phyloP scores from a whole-genome alignment of 2,329 filamentous ascomycete genomes.

The Aspergillus melleus region DNA sequence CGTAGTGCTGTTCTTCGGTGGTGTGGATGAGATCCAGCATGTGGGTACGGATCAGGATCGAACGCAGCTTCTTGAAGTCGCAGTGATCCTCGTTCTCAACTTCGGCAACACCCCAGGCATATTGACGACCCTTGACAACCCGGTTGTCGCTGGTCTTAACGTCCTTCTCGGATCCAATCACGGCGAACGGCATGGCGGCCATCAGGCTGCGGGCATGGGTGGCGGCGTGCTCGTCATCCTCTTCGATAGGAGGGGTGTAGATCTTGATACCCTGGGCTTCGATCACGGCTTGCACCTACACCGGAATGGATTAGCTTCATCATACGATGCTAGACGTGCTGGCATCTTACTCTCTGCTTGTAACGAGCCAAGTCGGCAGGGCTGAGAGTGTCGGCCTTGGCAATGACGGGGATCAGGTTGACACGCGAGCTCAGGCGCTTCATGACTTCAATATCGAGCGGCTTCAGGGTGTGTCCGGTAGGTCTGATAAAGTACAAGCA shows the following conservation, averaged over 20 bases:
- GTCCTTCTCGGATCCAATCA: conserved; percentile 98
- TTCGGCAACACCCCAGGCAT: conserved; percentile 98
- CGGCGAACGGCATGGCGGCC: conserved; percentile 96
- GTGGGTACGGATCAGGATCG: conserved; percentile 97
- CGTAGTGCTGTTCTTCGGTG: conserved; percentile 98
- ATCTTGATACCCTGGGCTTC: conserved; percentile 99
- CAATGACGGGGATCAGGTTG: conserved; percentile 96
- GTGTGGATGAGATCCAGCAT: conserved; percentile 99
- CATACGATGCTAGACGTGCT: neutral
- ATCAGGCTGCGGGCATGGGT: conserved; percentile 93
- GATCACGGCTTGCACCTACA: conserved; percentile 86
- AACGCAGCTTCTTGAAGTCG: conserved; percentile 99
- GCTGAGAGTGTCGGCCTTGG: conserved; percentile 97
- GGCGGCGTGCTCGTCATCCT: conserved; percentile 94
- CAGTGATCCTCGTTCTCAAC: conserved; percentile 99
- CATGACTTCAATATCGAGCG: conserved; percentile 99
- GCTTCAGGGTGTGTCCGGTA: conserved; percentile 97
- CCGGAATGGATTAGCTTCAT: neutral
- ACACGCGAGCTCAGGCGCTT: conserved; percentile 97
- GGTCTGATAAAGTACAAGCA: conserved; percentile 99
- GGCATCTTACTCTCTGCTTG: conserved; percentile 78
- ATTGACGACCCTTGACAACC: conserved; percentile 98
- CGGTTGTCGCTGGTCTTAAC: conserved; percentile 94
- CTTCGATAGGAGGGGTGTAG: conserved; percentile 95
- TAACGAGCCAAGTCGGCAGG: conserved; percentile 87